These are phyloP conservation scores for Podospora comata DNA, from an alignment of 495 filamentous ascomycete genomes.

Conservation along the genomic window DNA sequence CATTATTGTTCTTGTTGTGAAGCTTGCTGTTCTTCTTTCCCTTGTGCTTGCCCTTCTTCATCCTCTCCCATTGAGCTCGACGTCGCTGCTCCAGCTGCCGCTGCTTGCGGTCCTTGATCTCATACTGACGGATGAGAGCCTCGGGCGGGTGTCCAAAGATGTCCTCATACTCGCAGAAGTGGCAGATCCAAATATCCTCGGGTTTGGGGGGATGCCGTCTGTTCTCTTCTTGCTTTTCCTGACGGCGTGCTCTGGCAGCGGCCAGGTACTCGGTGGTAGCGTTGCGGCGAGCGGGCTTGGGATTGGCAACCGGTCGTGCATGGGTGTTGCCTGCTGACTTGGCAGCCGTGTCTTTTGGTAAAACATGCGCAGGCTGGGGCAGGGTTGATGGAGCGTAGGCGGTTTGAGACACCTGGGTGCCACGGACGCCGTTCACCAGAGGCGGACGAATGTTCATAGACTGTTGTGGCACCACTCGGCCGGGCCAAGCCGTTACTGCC, in stretches of 20 bases:
- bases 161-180: slow-evolving; percentile 84
- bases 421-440: slow-evolving; percentile 22
- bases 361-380: slow-evolving; percentile 9
- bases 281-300: slow-evolving; percentile 24
- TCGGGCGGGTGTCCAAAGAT: slow-evolving; percentile 80
- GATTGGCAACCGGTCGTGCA: slow-evolving; percentile 8
- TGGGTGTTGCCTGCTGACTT: slow-evolving; percentile 14
- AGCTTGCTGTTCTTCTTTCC: slow-evolving; percentile 63
- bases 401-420: slow-evolving; percentile 14
- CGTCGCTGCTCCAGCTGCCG: slow-evolving; percentile 79
- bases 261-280: slow-evolving; percentile 22
- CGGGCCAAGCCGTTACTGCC: slow-evolving; percentile 50
- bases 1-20: slow-evolving; percentile 55
- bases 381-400: slow-evolving; percentile 5
- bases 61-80: slow-evolving; percentile 81
- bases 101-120: slow-evolving; percentile 87
- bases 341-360: slow-evolving; percentile 16
- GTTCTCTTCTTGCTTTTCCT: slow-evolving; percentile 54
- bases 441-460: slow-evolving; percentile 10
- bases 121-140: slow-evolving; percentile 86
- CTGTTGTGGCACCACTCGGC: slow-evolving; percentile 22
- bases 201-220: slow-evolving; percentile 67
- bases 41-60: slow-evolving; percentile 87
- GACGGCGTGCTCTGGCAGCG: slow-evolving; percentile 40
- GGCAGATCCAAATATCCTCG: slow-evolving; percentile 90